Conservation (phyloP, 2,329 filamentous ascomycete species). For the Coniochaeta pulveracea region DNA sequence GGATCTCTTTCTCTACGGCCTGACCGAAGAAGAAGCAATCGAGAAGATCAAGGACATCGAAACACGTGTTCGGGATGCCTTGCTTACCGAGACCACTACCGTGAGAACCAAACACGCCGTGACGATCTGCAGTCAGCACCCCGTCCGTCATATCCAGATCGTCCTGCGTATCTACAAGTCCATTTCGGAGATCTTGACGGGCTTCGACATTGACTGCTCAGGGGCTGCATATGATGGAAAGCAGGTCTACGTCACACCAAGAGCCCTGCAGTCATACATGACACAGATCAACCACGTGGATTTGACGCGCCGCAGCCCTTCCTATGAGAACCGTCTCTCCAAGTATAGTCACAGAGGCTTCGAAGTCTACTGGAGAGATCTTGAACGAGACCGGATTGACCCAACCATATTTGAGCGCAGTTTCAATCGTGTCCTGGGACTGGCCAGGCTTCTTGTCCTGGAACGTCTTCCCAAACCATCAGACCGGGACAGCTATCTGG, state of each 20-base stretch:
- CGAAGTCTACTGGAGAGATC: constrained; percentile 67
- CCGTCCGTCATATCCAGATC: constrained; percentile 72
- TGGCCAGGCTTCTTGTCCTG: constrained; percentile 68
- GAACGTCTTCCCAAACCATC: constrained; percentile 62
- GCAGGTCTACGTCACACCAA: constrained; percentile 68
- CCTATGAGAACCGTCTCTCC: constrained; percentile 76
- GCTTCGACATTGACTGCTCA: constrained; percentile 80
- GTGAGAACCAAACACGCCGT: constrained; percentile 80
- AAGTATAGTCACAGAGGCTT: constrained; percentile 81
- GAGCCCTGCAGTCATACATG: constrained; percentile 67
- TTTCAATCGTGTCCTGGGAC: constrained; percentile 62
- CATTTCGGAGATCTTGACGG: constrained; percentile 72
- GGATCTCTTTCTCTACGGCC: constrained; percentile 73
- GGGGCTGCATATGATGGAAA: constrained; percentile 71
- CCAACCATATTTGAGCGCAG: constrained; percentile 80
- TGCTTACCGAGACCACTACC: constrained; percentile 73
- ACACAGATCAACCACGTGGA: constrained; percentile 77
- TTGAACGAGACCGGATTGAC: constrained; percentile 67
- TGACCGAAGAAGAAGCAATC: constrained; percentile 65
- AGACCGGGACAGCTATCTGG: constrained; percentile 60
- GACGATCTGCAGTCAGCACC: constrained; percentile 73
- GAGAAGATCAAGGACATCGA: constrained; percentile 83
- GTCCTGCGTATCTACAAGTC: constrained; percentile 79
- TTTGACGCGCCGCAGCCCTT: constrained; percentile 67
- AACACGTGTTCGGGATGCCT: constrained; percentile 58